Evolutionary conservation across 768 basidiomycete species (phyloP), one percentile per base, ranked within the genome.

Genomic region (Agrocybe pediades): DNA sequence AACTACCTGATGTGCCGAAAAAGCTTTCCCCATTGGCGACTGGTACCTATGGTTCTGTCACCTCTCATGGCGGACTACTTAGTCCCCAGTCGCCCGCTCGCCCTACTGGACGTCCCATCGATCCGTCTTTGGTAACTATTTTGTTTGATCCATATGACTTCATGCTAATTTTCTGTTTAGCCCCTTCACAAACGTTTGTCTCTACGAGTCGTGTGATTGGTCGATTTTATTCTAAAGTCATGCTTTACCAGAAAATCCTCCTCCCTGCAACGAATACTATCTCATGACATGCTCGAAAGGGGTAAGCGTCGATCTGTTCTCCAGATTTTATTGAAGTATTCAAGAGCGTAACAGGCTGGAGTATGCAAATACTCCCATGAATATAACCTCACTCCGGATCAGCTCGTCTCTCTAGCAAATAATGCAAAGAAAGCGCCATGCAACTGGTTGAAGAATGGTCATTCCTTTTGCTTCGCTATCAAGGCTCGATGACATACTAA

Each of bases 381-480:
- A 55, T 92, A 91, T 64, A 70, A 80, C 41, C 69, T 92, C 51
- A 86, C 85, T 1, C 74, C 80, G 4, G 90, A 89, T 43, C 89
- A 92, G 66, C 73, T 91, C 54, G 79, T 80, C 24, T 80, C 79
- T n/a, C 70, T 92, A 64, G 79, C 88, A 25, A 80, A 75, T 63
- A 90, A 87, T 62, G 90, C 90, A 21, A 91, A 90, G 72, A 92
- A 92, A 59, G 89, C 89, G 1, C 90, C 90, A 0, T 92, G 90
- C 70, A 91, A 90, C 66, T 90, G 86, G 77, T 74, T 90, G 17
- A 91, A 91, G 71, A 89, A 87, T 59, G 87, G 90, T 85, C 52
- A 20, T 47, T 33, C 53, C 6, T 54, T 36, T 17, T 58, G 50
- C 5, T 24, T 17, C 1, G 7, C 19, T 13, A n/a, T n/a, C n/a